These are phyloP conservation scores for Pythium plurisporium DNA, from an alignment of 352 stramenopile genomes.

Conservation along the genomic window DNA sequence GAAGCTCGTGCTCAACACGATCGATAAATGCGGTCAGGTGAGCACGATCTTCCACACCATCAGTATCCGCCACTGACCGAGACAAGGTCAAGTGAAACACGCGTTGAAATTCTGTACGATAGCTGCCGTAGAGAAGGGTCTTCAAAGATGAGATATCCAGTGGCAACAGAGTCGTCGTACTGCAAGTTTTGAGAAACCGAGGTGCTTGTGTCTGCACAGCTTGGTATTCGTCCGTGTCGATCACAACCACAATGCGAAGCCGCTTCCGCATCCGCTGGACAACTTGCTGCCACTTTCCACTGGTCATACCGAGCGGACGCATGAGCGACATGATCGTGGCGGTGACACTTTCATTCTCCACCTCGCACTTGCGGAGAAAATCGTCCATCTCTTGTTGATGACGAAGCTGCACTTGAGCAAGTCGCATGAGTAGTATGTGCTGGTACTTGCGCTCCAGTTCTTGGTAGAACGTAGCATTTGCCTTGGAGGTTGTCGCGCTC, in stretches of 20 bases:
- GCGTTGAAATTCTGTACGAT: constrained; percentile 36
- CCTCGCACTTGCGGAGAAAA: constrained; percentile 45
- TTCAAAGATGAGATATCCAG: constrained; percentile 27
- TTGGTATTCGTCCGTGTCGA: constrained; percentile 26
- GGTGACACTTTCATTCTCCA: constrained; percentile 67
- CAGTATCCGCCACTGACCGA: not conserved
- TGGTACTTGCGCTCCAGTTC: constrained; percentile 35
- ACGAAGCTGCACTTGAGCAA: constrained; percentile 41
- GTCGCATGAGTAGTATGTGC: constrained; percentile 16
- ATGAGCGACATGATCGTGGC: constrained; percentile 76
- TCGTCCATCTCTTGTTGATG: constrained; percentile 66
- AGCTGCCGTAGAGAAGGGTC: constrained; percentile 38
- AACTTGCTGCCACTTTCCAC: constrained; percentile 63
- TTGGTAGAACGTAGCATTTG: constrained; percentile 32
- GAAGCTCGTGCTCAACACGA: constrained; percentile 22
- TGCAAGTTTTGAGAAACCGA: constrained; percentile 31
- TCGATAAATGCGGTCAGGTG: constrained; percentile 22
- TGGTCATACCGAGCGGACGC: constrained; percentile 60
- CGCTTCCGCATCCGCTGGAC: constrained; percentile 48
- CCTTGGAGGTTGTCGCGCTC: not conserved
- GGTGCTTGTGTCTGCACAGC: constrained; percentile 13
- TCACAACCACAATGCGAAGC: constrained; percentile 41
- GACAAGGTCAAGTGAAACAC: constrained; percentile 5
- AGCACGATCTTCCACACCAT: not conserved
- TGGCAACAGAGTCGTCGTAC: constrained; percentile 25